A percentile compares a stretch with the other conserved stretches of the same genome.
phyloP scores from a whole-genome alignment of 169 alveolate species.

The Cryptosporidium parvum region DNA sequence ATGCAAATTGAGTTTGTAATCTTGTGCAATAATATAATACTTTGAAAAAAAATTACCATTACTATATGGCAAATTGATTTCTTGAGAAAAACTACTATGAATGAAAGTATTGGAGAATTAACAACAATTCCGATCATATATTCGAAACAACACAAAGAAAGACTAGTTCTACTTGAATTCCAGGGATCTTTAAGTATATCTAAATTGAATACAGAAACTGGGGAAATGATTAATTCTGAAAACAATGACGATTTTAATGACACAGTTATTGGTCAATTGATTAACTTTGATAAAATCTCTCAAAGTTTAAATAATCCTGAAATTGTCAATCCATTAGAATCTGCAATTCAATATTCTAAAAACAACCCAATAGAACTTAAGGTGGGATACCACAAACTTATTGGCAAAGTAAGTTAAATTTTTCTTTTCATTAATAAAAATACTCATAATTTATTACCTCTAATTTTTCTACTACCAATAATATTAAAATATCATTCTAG shows the following conservation, averaged over 20 bases:
- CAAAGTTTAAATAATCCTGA: neutral
- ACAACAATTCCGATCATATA: neutral
- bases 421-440: neutral
- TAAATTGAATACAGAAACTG: conserved; percentile 47
- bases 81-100: neutral
- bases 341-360: conserved; percentile 2
- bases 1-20: no score
- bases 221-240: conserved; percentile 24
- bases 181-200: conserved; percentile 48
- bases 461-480: neutral
- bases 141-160: neutral
- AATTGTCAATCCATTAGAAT: neutral
- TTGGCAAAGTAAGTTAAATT: conserved; percentile 52
- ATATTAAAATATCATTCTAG: neutral
- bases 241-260: conserved; percentile 24
- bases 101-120: neutral
- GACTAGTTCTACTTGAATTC: conserved; percentile 29
- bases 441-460: neutral
- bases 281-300: conserved; percentile 10
- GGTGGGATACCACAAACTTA: conserved; percentile 40
- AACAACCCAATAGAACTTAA: conserved; percentile 31
- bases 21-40: neutral
- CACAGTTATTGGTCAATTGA: conserved; percentile 20
- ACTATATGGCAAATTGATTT: neutral
- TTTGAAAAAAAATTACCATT: neutral